phyloP scores from a whole-genome alignment of 2,329 filamentous ascomycete species.

The Ophiosphaerella korrae region DNA sequence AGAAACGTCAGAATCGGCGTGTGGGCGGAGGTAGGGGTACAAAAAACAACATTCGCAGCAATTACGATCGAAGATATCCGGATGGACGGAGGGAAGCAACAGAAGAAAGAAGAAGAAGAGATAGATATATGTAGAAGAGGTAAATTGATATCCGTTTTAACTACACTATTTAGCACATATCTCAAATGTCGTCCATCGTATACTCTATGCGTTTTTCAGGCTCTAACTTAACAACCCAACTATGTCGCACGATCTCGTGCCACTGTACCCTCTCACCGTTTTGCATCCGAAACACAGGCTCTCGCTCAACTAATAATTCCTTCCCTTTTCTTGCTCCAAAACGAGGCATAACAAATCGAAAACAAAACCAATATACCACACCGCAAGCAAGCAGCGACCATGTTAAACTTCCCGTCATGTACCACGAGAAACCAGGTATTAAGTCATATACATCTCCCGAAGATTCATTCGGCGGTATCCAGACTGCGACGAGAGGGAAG shows the following conservation, averaged over 20 bases:
- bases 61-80: no score
- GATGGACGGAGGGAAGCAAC: no score
- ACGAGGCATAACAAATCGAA: conserved; percentile 10
- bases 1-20: background rate
- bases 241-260: conserved; percentile 18
- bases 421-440: conserved; percentile 13
- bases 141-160: no score
- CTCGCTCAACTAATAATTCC: conserved; percentile 15
- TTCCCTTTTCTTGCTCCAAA: conserved; percentile 14
- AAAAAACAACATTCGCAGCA: no score
- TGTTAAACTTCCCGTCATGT: conserved; percentile 6
- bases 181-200: conserved; percentile 1
- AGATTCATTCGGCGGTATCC: conserved; percentile 13
- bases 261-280: conserved; percentile 17
- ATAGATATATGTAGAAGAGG: no score
- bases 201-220: conserved; percentile 4
- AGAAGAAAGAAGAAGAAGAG: no score
- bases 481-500: conserved; percentile 17
- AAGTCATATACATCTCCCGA: conserved; percentile 1
- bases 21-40: background rate
- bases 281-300: conserved; percentile 15
- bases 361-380: conserved; percentile 12
- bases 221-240: conserved; percentile 9
- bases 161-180: no score
- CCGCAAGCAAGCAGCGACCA: conserved; percentile 9